Conservation (phyloP, 768 basidiomycete species). For the Atractiella rhizophila region DNA sequence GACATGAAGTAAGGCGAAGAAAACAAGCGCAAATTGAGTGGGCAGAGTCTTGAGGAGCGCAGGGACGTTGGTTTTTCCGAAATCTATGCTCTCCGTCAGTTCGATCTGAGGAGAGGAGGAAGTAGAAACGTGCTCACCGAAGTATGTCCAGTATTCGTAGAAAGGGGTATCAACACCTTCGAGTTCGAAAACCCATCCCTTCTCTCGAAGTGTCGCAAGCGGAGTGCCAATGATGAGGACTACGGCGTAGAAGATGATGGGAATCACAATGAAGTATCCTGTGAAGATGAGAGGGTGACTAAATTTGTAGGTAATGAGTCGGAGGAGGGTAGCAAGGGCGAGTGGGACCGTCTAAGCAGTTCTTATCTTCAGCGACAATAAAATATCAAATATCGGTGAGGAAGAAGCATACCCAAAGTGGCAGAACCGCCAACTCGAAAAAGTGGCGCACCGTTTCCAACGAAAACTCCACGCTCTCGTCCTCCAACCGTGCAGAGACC, state of each 20-base stretch:
- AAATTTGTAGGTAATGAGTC: conserved; percentile 46
- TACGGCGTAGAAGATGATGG: conserved; percentile 56
- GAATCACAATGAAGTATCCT: conserved; percentile 32
- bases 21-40: conserved; percentile 66
- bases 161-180: conserved; percentile 29
- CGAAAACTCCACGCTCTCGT: conserved; percentile 47
- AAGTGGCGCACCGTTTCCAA: conserved; percentile 41
- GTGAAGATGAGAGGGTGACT: conserved; percentile 84
- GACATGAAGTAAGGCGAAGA: conserved; percentile 28
- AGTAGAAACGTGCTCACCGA: conserved; percentile 30
- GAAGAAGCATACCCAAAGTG: conserved; percentile 34
- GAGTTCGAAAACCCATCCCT: conserved; percentile 74
- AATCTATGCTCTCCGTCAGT: conserved; percentile 27
- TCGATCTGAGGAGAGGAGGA: not conserved
- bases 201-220: conserved; percentile 32
- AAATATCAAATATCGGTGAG: not conserved
- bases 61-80: conserved; percentile 32
- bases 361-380: not conserved
- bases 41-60: conserved; percentile 63
- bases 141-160: conserved; percentile 67
- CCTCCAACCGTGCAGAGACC: conserved; percentile 49
- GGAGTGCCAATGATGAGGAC: conserved; percentile 39
- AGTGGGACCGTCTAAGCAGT: conserved; percentile 31
- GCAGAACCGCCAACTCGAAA: conserved; percentile 37
- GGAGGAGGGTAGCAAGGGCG: conserved; percentile 43